Evolutionary conservation across 805 yeast genomes (phyloP).

Genomic region (Ogataea allantospora): DNA sequence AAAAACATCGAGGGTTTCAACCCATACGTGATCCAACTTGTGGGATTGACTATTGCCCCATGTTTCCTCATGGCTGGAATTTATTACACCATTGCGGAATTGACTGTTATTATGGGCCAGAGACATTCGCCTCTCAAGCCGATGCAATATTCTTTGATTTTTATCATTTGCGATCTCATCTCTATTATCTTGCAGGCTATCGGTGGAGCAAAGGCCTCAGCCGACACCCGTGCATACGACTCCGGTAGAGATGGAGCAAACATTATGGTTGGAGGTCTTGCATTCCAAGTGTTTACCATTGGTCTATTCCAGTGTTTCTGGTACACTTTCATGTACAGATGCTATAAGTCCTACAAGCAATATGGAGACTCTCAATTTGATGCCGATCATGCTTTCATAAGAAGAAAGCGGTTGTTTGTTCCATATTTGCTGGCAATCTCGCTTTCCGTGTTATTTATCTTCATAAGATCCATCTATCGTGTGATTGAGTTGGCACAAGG

Average conservation of each 20-base stretch:
- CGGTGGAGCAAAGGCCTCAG: slow-evolving; percentile 77
- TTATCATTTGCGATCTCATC: slow-evolving; percentile 62
- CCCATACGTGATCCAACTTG: slow-evolving; percentile 60
- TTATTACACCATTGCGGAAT: slow-evolving; percentile 66
- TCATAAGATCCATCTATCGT: slow-evolving; percentile 65
- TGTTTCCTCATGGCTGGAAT: slow-evolving; percentile 83
- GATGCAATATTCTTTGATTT: slow-evolving; percentile 59
- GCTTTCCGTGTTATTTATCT: slow-evolving; percentile 47
- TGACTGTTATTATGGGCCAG: slow-evolving; percentile 61
- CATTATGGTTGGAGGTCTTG: slow-evolving; percentile 71
- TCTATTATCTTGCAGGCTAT: slow-evolving; percentile 68
- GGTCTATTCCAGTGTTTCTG: slow-evolving; percentile 49
- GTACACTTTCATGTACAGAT: slow-evolving; percentile 41
- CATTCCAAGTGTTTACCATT: slow-evolving; percentile 68
- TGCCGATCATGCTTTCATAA: slow-evolving; percentile 27
- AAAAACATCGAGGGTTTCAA: slow-evolving; percentile 33
- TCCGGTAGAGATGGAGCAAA: slow-evolving; percentile 43
- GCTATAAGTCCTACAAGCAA: slow-evolving; percentile 27
- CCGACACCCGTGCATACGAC: slow-evolving; percentile 32
- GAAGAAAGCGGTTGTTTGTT: slow-evolving; percentile 36
- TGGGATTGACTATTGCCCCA: slow-evolving; percentile 73
- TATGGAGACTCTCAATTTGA: slow-evolving; percentile 35
- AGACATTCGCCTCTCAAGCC: slow-evolving; percentile 53
- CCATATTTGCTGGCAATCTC: slow-evolving; percentile 44
- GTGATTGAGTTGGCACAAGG: slow-evolving; percentile 67